Base-by-base conservation (phyloP, 768 basidiomycete genomes). In the Xerocomus potaroensis region DNA sequence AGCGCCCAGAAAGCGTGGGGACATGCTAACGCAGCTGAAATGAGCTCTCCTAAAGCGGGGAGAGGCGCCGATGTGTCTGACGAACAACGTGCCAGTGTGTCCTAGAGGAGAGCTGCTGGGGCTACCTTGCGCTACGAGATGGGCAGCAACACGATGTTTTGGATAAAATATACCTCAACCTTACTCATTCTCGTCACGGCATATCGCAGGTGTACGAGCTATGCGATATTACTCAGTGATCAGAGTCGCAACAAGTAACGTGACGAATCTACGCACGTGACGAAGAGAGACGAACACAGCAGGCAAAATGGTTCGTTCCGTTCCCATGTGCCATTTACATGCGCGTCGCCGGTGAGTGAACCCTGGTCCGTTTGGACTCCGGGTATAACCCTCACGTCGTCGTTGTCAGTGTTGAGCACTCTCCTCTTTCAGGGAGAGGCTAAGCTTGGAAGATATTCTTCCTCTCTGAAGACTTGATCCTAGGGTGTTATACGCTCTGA, bases 131-230 rank as follows among this genome's bases (percentile, higher is more conserved):
- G n/a, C n/a, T n/a, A n/a, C n/a, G n/a, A n/a, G n/a, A n/a, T n/a
- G n/a, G n/a, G n/a, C n/a, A n/a, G 47, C 44, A 62, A 55, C 36
- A 63, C 52, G 10, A 24, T 59, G n/a, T 61, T 63, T 26, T 59
- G 62, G 39, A 43, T 67, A 36, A 3, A 3, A 8, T 69, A 64
- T 41, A 59, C 65, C 16, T 43, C 51, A 12, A 33, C 54, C 42
- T 19, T 67, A 24, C 67, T 69, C 30, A 32, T 60, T 21, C 40
- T 66, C 10, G 61, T 42, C 32, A 62, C 62, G 6, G 4, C 69
- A 26, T 67, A 58, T 34, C n/a, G n/a, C n/a, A n/a, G n/a, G n/a
- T n/a, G n/a, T n/a, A n/a, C n/a, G n/a, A n/a, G n/a, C n/a, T n/a
- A n/a, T n/a, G n/a, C n/a, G n/a, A n/a, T n/a, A n/a, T n/a, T n/a